Evolutionary conservation across 441 rosid genomes (phyloP).

Genomic region (Populus hybrid): DNA sequence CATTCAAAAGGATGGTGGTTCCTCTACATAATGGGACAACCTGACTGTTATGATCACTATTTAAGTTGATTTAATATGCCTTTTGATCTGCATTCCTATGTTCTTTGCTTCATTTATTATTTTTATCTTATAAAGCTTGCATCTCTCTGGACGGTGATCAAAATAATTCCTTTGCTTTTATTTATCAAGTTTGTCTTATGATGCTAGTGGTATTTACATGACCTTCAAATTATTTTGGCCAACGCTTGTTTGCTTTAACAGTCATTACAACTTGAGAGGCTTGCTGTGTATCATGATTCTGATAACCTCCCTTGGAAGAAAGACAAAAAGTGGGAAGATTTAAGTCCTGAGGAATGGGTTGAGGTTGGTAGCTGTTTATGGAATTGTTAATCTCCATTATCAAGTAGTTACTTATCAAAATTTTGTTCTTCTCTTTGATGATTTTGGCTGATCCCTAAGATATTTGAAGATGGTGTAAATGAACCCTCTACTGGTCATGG

Average conservation of each 20-base stretch:
- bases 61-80: not conserved
- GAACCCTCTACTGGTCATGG: constrained; percentile 41
- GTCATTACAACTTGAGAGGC: constrained; percentile 96
- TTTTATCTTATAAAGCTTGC: constrained; percentile 6
- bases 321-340: constrained; percentile 88
- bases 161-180: not conserved
- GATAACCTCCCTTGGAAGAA: constrained; percentile 77
- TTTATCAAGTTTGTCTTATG: constrained; percentile 9
- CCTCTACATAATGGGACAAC: not conserved
- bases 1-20: not conserved
- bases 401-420: not conserved
- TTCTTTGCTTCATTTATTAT: not conserved
- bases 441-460: constrained; percentile 34
- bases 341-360: constrained; percentile 86
- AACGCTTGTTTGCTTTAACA: constrained; percentile 30
- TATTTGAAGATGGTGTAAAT: constrained; percentile 95
- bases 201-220: constrained; percentile 22
- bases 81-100: not conserved
- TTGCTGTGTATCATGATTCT: constrained; percentile 92
- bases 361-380: constrained; percentile 61
- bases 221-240: not conserved
- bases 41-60: not conserved
- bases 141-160: constrained; percentile 10
- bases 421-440: not conserved
- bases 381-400: constrained; percentile 12